Percentiles rank a stretch among this genome's conserved stretches.
phyloP scores from a whole-genome alignment of 2,329 filamentous ascomycete species.

The Phaeosphaeria sp. region DNA sequence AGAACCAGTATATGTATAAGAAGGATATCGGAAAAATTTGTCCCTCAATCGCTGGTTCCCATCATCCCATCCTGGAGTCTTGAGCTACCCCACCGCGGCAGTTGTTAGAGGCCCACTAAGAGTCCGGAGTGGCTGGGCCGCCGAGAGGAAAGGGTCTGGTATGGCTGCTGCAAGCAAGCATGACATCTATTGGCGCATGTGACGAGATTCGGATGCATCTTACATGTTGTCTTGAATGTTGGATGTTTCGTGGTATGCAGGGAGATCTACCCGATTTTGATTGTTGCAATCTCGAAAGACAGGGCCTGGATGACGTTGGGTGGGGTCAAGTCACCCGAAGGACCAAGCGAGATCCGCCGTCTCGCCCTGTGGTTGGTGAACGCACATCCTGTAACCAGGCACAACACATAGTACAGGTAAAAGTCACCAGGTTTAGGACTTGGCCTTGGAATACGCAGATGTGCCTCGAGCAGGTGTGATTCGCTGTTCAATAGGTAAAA shows the following conservation, averaged over 20 bases:
- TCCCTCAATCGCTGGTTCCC: slow-evolving; percentile 8
- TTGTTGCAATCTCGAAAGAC: neutral
- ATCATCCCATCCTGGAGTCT: slow-evolving; percentile 18
- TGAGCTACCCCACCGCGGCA: slow-evolving; percentile 46
- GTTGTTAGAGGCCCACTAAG: slow-evolving; percentile 32
- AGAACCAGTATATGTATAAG: neutral
- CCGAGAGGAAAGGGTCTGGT: slow-evolving; percentile 10
- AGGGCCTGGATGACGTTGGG: slow-evolving; percentile 25
- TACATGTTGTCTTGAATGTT: neutral
- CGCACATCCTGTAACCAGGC: too few species aligned
- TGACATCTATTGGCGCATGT: neutral
- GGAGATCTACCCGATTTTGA: slow-evolving; percentile 1
- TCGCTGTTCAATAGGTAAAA: neutral
- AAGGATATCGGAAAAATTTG: slow-evolving; percentile 9
- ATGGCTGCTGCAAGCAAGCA: neutral
- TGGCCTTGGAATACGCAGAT: too few species aligned
- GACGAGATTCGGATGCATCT: neutral
- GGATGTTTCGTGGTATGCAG: neutral
- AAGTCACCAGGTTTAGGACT: too few species aligned
- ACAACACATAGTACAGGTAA: too few species aligned
- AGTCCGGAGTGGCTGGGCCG: slow-evolving; percentile 10
- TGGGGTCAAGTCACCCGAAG: too few species aligned
- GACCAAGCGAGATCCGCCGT: neutral
- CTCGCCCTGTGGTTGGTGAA: neutral
- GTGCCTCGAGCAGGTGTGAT: neutral